phyloP scores from a whole-genome alignment of 305 asterid species.

The Fraxinus xanthoxyloides region DNA sequence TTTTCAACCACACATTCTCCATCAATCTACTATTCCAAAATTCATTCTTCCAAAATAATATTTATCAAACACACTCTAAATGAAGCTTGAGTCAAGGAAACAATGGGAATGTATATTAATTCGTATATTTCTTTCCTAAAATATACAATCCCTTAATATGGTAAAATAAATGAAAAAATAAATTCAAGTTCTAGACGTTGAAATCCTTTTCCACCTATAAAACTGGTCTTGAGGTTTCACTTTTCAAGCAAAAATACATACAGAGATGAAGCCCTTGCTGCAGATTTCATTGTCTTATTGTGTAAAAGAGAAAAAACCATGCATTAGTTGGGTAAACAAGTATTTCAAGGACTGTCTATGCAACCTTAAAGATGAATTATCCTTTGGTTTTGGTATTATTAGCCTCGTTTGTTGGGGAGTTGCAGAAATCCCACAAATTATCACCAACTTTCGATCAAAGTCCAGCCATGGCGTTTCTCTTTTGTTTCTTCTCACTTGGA shows the following conservation, averaged over 20 bases:
- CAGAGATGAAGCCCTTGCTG: slow-evolving; percentile 23
- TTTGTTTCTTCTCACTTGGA: slow-evolving; percentile 74
- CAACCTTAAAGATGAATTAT: slow-evolving; percentile 51
- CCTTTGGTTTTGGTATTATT: slow-evolving; percentile 67
- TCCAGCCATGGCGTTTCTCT: slow-evolving; percentile 85
- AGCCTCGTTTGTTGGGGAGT: slow-evolving; percentile 82
- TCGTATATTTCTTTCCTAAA: neutral
- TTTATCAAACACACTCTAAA: too few species aligned
- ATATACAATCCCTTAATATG: neutral
- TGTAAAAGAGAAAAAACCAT: slow-evolving; percentile 47
- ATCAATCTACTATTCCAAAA: too few species aligned
- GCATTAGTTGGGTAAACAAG: slow-evolving; percentile 60
- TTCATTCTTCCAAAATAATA: too few species aligned
- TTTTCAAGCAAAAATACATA: neutral
- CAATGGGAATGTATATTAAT: neutral
- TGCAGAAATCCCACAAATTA: slow-evolving; percentile 91
- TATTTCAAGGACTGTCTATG: slow-evolving; percentile 84
- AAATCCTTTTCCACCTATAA: neutral
- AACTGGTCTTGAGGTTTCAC: neutral
- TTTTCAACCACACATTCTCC: too few species aligned
- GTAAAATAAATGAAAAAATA: neutral
- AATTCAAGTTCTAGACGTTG: neutral
- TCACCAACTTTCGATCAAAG: slow-evolving; percentile 67
- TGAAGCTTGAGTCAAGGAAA: neutral
- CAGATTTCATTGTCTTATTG: slow-evolving; percentile 39